phyloP scores from a whole-genome alignment of 2,329 filamentous ascomycete genomes.

The Pyrenochaeta sp. region DNA sequence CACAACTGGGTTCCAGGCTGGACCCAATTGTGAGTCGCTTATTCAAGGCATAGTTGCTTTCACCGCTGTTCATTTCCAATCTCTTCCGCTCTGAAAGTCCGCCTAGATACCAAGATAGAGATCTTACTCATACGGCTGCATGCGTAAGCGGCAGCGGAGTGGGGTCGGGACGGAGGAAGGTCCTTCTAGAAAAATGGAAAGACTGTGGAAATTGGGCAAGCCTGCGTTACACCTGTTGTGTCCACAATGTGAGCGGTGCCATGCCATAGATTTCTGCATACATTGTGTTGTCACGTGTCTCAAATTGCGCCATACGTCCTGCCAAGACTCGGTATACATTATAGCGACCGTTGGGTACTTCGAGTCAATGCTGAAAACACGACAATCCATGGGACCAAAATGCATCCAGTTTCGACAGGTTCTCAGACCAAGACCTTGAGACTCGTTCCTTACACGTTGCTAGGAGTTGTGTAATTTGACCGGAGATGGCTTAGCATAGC shows the following conservation, averaged over 20 bases:
- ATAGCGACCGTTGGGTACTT: not conserved
- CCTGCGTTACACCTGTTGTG: not conserved
- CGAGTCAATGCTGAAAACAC: not conserved
- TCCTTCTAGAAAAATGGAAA: constrained; percentile 5
- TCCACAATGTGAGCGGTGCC: not conserved
- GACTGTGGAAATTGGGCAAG: not conserved
- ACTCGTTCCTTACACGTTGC: not conserved
- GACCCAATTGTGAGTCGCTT: not conserved
- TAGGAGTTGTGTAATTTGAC: not conserved
- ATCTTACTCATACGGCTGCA: constrained; percentile 17
- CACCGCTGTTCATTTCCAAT: not conserved
- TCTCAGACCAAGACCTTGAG: not conserved
- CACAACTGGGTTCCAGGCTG: not conserved
- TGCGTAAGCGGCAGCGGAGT: constrained; percentile 2
- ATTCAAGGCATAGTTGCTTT: not conserved
- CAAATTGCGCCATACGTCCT: not conserved
- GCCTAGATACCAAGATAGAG: not conserved
- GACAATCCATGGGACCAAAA: not conserved
- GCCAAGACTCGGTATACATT: not conserved
- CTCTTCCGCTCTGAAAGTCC: not conserved
- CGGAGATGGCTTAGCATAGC: not conserved
- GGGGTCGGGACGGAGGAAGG: not conserved
- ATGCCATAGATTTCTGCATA: not conserved
- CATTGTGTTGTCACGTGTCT: not conserved
- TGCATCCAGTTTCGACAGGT: not conserved